Percentiles rank a stretch among this genome's conserved stretches.
Conservation (phyloP, 352 stramenopile genomes). For the Phytophthora agathidicida region DNA sequence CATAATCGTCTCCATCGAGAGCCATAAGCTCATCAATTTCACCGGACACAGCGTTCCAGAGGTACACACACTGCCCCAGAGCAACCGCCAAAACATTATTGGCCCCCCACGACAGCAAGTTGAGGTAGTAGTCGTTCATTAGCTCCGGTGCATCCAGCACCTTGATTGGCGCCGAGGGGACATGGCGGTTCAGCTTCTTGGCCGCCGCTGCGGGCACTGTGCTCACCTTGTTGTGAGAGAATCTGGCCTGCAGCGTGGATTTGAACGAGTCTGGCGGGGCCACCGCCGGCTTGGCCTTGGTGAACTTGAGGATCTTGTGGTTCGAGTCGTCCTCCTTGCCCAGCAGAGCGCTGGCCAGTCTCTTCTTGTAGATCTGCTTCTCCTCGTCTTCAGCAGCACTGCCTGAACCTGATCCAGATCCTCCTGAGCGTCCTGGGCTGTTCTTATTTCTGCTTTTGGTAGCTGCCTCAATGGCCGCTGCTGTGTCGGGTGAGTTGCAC, state of each 20-base stretch:
- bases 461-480: conserved; percentile 48
- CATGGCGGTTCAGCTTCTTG: conserved; percentile 93
- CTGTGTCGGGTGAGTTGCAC: conserved; percentile 66
- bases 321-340: conserved; percentile 73
- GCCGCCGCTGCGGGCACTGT: conserved; percentile 64
- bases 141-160: conserved; percentile 98
- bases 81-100: conserved; percentile 98
- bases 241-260: conserved; percentile 91
- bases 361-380: conserved; percentile 85
- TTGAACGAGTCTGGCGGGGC: conserved; percentile 94
- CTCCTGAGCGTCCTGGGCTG: conserved; percentile 25
- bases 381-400: conserved; percentile 63
- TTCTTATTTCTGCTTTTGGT: conserved; percentile 31
- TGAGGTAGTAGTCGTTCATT: conserved; percentile 99
- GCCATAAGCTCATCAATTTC: conserved; percentile 96
- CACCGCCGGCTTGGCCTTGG: conserved; percentile 95
- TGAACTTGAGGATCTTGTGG: conserved; percentile 98
- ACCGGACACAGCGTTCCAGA: conserved; percentile 97
- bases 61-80: conserved; percentile 97
- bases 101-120: conserved; percentile 97
- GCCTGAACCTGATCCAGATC: not conserved
- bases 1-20: conserved; percentile 92
- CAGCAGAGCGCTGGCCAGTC: conserved; percentile 81
- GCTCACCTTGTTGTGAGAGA: conserved; percentile 96
- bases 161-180: conserved; percentile 96